Evolutionary conservation across 1,139 yeast species (phyloP).

Genomic region (Zygosaccharomyces sapae): DNA sequence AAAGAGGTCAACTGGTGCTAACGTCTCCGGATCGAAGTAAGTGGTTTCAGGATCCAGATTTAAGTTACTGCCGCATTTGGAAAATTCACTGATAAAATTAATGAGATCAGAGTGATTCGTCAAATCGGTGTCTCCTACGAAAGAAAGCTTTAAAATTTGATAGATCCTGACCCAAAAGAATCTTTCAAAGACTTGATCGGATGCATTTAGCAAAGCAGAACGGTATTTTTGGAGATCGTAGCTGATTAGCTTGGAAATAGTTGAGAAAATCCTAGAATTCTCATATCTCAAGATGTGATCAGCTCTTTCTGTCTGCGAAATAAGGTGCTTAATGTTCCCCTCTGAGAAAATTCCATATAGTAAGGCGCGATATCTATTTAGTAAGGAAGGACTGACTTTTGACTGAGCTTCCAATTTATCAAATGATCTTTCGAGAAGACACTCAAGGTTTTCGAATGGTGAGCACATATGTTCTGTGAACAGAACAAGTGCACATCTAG

Average conservation of each 20-base stretch:
- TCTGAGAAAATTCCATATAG: slow-evolving; percentile 2
- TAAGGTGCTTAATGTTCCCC: neutral
- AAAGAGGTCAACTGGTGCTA: slow-evolving; percentile 49
- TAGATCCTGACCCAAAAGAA: slow-evolving; percentile 43
- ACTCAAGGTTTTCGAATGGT: slow-evolving; percentile 29
- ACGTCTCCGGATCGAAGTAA: slow-evolving; percentile 46
- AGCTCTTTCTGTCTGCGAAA: slow-evolving; percentile 29
- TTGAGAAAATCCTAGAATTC: slow-evolving; percentile 40
- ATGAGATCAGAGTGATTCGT: slow-evolving; percentile 38
- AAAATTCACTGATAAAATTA: slow-evolving; percentile 23
- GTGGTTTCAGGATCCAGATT: slow-evolving; percentile 38
- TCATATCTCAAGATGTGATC: slow-evolving; percentile 56
- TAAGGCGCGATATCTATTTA: neutral
- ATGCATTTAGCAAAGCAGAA: slow-evolving; percentile 18
- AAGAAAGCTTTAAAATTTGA: slow-evolving; percentile 60
- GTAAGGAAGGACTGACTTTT: slow-evolving; percentile 1
- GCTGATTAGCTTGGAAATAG: slow-evolving; percentile 32
- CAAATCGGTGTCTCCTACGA: slow-evolving; percentile 34
- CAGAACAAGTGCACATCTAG: slow-evolving; percentile 91
- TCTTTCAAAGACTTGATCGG: slow-evolving; percentile 20
- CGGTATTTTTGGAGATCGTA: slow-evolving; percentile 7
- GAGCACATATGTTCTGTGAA: slow-evolving; percentile 44
- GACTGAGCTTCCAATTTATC: slow-evolving; percentile 21
- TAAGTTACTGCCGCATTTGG: neutral
- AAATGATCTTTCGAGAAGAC: slow-evolving; percentile 10